Conservation (phyloP, 768 basidiomycete species). For the Mrakia frigida region DNA sequence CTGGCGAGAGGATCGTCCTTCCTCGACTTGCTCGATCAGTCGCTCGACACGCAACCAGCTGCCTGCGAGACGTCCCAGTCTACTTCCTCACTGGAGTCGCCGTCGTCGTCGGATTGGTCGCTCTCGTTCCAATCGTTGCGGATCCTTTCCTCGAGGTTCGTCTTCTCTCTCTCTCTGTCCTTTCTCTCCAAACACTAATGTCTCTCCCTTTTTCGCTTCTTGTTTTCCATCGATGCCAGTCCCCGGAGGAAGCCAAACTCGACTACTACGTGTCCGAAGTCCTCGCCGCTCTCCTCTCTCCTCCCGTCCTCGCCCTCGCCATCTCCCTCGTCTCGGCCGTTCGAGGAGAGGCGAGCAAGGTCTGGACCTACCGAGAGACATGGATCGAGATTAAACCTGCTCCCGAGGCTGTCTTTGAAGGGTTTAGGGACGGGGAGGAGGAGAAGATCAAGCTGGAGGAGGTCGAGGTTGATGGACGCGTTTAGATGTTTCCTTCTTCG, state of each 20-base stretch:
- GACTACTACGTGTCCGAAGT: neutral
- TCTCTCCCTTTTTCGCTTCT: no score
- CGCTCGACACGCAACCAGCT: neutral
- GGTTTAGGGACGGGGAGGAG: no score
- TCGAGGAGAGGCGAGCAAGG: neutral
- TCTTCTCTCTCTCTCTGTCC: no score
- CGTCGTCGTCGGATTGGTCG: neutral
- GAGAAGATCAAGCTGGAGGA: no score
- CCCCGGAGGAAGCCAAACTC: neutral
- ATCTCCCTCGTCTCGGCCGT: neutral
- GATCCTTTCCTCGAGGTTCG: no score
- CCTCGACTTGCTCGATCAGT: neutral
- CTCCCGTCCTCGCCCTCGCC: neutral
- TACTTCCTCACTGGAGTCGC: neutral
- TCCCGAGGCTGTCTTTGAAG: neutral
- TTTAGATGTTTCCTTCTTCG: no score
- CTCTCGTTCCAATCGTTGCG: neutral
- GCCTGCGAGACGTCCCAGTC: neutral
- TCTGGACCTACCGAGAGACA: neutral
- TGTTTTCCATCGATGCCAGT: neutral
- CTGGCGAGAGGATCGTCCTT: neutral
- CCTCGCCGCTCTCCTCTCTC: neutral
- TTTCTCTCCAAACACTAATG: no score
- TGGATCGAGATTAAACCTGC: neutral
- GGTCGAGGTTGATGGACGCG: no score